Evolutionary conservation across 257 asterid genomes (phyloP).

Genomic region (Fraxinus quadrangulata): DNA sequence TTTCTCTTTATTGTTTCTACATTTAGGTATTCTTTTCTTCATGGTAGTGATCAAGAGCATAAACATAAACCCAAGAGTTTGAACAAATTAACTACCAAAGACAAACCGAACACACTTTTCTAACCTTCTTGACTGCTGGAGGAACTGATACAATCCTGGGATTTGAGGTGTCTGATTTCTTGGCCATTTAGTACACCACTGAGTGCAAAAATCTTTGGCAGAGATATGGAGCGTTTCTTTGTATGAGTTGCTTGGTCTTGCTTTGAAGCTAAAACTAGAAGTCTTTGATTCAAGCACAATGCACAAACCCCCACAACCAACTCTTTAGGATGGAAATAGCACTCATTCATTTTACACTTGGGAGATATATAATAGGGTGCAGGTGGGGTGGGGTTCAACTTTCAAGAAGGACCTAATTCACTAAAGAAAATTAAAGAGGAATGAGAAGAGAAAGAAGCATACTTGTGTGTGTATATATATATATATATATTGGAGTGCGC

Average conservation of each 20-base stretch:
- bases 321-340: conserved; percentile 42
- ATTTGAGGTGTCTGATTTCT: conserved; percentile 47
- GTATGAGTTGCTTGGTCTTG: conserved; percentile 34
- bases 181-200: conserved; percentile 51
- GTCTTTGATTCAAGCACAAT: conserved; percentile 45
- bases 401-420: background rate
- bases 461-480: background rate
- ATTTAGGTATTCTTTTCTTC: conserved; percentile 3
- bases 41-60: background rate
- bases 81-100: background rate
- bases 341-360: conserved; percentile 1
- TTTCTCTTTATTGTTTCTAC: background rate
- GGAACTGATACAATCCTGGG: conserved; percentile 38
- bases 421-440: background rate
- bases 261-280: conserved; percentile 39
- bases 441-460: background rate
- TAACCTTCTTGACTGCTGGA: conserved; percentile 71
- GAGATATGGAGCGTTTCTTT: conserved; percentile 15
- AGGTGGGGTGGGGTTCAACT: background rate
- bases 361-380: background rate
- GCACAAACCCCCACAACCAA: conserved; percentile 44
- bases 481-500: background rate
- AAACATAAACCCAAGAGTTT: background rate
- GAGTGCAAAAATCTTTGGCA: conserved; percentile 69
- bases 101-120: background rate